Percentiles rank a stretch among this genome's conserved stretches.
Conservation (phyloP, 805 yeast genomes). For the Millerago galiae region DNA sequence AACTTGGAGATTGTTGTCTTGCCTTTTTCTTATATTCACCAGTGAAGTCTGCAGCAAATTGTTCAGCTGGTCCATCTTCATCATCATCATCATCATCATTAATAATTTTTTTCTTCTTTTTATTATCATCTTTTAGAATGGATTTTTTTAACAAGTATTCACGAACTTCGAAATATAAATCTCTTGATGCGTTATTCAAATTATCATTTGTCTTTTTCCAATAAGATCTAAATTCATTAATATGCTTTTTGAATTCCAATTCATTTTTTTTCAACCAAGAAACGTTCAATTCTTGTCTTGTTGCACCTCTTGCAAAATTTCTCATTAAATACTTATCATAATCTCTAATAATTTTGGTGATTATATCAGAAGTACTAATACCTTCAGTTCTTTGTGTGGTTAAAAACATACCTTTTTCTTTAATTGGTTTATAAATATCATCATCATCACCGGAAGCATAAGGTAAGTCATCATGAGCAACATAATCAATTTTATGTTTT, state of each 20-base stretch:
- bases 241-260: conserved; percentile 86
- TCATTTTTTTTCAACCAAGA: conserved; percentile 98
- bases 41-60: conserved; percentile 51
- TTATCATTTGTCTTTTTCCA: conserved; percentile 71
- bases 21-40: conserved; percentile 40
- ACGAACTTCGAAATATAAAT: conserved; percentile 77
- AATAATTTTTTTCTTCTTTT: conserved; percentile 11
- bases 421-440: conserved; percentile 90
- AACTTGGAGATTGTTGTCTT: conserved; percentile 15
- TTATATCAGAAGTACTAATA: conserved; percentile 90
- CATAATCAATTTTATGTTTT: conserved; percentile 84
- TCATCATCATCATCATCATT: conserved; percentile 20
- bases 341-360: conserved; percentile 90
- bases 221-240: conserved; percentile 78
- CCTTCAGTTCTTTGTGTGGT: conserved; percentile 97
- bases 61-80: conserved; percentile 9
- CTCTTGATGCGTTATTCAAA: conserved; percentile 68
- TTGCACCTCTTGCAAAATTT: conserved; percentile 95
- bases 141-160: conserved; percentile 55
- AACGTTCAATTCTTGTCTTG: conserved; percentile 92
- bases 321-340: conserved; percentile 96
- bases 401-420: conserved; percentile 82
- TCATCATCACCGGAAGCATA: conserved; percentile 85
- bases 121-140: conserved; percentile 16
- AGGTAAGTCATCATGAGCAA: conserved; percentile 96